phyloP scores from a whole-genome alignment of 352 stramenopile genomes.

The Phytophthora vignae region DNA sequence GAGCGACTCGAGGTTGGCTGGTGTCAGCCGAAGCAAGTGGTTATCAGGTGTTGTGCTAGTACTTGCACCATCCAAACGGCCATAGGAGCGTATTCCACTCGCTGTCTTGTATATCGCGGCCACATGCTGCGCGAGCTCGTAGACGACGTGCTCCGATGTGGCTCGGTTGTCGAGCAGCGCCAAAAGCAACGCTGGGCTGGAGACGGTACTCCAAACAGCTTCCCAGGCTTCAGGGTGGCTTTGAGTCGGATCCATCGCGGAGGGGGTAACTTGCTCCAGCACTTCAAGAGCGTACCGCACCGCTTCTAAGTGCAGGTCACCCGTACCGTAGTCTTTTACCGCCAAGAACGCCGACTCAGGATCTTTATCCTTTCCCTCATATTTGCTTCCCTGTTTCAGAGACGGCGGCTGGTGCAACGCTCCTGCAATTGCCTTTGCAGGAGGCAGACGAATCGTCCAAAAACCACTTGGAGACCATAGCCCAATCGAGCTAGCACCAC shows the following conservation, averaged over 20 bases:
- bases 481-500: slow-evolving; percentile 59
- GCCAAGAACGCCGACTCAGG: slow-evolving; percentile 50
- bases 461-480: slow-evolving; percentile 64
- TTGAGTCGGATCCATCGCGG: slow-evolving; percentile 40
- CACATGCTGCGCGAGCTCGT: slow-evolving; percentile 71
- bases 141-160: slow-evolving; percentile 50
- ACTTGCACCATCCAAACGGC: slow-evolving; percentile 45
- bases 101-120: slow-evolving; percentile 54
- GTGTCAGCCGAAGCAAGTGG: slow-evolving; percentile 42
- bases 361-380: slow-evolving; percentile 7
- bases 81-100: slow-evolving; percentile 55
- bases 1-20: slow-evolving; percentile 79
- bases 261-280: slow-evolving; percentile 46
- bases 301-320: slow-evolving; percentile 59
- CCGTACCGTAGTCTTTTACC: slow-evolving; percentile 58
- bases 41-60: slow-evolving; percentile 14
- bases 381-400: slow-evolving; percentile 12
- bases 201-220: slow-evolving; percentile 49
- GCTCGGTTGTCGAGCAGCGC: slow-evolving; percentile 56
- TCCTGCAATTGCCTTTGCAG: slow-evolving; percentile 52
- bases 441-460: slow-evolving; percentile 70
- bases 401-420: slow-evolving; percentile 23
- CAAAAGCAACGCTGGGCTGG: slow-evolving; percentile 74
- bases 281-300: slow-evolving; percentile 71
- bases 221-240: slow-evolving; percentile 44